phyloP scores from a whole-genome alignment of 1,139 yeast species.

The Saccharomyces pastorianus region DNA sequence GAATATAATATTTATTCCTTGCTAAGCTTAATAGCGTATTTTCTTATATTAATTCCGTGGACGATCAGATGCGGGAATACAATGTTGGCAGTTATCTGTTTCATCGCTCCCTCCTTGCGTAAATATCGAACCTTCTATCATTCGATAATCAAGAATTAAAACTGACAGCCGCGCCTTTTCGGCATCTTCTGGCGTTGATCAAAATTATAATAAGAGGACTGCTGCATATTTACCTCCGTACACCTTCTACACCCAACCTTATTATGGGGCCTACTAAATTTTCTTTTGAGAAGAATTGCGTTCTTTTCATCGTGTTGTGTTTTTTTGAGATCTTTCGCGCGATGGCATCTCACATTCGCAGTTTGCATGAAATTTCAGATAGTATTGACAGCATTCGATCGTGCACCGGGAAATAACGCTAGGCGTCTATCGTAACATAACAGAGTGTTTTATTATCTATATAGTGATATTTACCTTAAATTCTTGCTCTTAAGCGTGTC shows the following conservation, averaged over 20 bases:
- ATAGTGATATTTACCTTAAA: neutral
- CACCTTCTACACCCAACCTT: neutral
- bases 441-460: neutral
- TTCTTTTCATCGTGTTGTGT: neutral
- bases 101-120: neutral
- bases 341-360: neutral
- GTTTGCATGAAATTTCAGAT: neutral
- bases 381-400: neutral
- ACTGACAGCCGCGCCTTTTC: neutral
- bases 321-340: neutral
- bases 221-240: neutral
- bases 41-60: neutral
- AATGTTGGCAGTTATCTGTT: neutral
- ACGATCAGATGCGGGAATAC: neutral
- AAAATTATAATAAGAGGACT: neutral
- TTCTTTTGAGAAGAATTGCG: neutral
- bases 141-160: neutral
- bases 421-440: neutral
- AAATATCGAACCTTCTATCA: neutral
- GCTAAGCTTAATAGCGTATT: neutral
- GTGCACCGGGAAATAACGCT: neutral
- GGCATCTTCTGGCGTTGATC: neutral
- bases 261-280: neutral
- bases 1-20: neutral
- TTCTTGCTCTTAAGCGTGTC: neutral